Conservation (phyloP, 2,329 filamentous ascomycete genomes). For the Alternaria hordeiaustralica region DNA sequence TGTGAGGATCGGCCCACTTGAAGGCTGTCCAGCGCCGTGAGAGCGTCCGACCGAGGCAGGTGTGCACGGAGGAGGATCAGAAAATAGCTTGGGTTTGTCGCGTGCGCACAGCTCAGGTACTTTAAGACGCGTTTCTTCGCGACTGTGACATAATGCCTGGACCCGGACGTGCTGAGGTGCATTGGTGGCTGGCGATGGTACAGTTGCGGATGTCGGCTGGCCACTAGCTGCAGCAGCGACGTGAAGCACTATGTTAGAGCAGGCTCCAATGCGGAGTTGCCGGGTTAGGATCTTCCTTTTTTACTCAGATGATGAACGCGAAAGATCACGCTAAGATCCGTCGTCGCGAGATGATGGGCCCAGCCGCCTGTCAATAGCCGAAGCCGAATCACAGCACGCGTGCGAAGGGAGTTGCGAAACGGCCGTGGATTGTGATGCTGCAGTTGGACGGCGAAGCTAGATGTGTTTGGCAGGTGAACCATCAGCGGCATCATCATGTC, state of each 20-base stretch:
- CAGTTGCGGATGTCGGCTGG: slow-evolving; percentile 36
- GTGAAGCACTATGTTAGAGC: slow-evolving; percentile 16
- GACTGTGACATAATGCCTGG: slow-evolving; percentile 37
- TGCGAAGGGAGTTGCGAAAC: slow-evolving; percentile 24
- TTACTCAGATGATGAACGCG: slow-evolving; percentile 24
- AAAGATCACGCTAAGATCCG: slow-evolving; percentile 34
- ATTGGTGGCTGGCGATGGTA: slow-evolving; percentile 30
- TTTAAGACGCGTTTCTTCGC: slow-evolving; percentile 42
- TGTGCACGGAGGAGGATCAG: slow-evolving; percentile 33
- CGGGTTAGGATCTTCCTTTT: slow-evolving; percentile 34
- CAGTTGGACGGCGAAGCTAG: not conserved
- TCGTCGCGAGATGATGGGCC: slow-evolving; percentile 30
- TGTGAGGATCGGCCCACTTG: slow-evolving; percentile 24
- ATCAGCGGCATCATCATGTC: not conserved
- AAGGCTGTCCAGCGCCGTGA: slow-evolving; percentile 27
- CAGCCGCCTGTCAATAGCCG: slow-evolving; percentile 34
- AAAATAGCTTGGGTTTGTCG: slow-evolving; percentile 39
- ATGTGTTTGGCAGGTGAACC: not conserved
- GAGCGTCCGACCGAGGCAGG: slow-evolving; percentile 18
- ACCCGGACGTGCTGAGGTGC: slow-evolving; percentile 27
- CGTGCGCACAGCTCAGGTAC: slow-evolving; percentile 38
- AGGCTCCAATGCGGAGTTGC: slow-evolving; percentile 24
- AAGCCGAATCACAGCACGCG: slow-evolving; percentile 31
- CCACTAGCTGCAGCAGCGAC: slow-evolving; percentile 37
- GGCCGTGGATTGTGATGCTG: slow-evolving; percentile 14